These are phyloP conservation scores for Populus deltoides DNA, from an alignment of 345 rosid genomes.

Conservation along the genomic window DNA sequence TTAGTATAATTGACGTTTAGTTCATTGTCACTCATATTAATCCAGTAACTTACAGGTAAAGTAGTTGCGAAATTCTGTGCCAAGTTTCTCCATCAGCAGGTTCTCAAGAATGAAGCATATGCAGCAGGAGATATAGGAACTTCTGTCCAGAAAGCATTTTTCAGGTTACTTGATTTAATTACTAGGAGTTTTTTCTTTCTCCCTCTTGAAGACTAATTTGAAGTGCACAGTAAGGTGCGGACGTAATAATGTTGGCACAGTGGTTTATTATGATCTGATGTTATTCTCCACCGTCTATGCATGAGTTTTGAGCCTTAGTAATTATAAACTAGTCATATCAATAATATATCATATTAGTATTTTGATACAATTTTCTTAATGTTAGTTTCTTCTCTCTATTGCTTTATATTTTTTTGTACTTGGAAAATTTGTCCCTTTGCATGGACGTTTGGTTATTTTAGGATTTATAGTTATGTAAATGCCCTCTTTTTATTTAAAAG, in stretches of 20 bases:
- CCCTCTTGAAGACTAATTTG: background rate
- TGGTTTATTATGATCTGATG: background rate
- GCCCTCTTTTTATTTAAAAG: background rate
- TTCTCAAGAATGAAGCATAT: conserved; percentile 64
- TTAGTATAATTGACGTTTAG: background rate
- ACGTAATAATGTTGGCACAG: background rate
- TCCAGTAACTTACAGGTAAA: conserved; percentile 56
- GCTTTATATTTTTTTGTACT: background rate
- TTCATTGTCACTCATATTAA: background rate
- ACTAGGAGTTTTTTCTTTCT: background rate
- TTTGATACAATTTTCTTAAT: background rate
- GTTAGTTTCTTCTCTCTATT: background rate
- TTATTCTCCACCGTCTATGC: background rate
- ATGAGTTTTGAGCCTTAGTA: background rate
- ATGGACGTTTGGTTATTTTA: background rate
- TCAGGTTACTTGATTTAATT: conserved; percentile 49
- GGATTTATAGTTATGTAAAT: background rate
- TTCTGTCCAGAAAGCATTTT: conserved; percentile 71
- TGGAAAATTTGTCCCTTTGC: background rate
- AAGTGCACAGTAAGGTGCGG: background rate
- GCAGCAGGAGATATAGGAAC: conserved; percentile 68
- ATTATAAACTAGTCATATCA: background rate
- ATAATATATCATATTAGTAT: background rate
- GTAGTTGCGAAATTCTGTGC: conserved; percentile 94
- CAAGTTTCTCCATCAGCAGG: conserved; percentile 85